Evolutionary conservation across 306 rosid genomes (phyloP).

Genomic region (Cucurbita pepo): DNA sequence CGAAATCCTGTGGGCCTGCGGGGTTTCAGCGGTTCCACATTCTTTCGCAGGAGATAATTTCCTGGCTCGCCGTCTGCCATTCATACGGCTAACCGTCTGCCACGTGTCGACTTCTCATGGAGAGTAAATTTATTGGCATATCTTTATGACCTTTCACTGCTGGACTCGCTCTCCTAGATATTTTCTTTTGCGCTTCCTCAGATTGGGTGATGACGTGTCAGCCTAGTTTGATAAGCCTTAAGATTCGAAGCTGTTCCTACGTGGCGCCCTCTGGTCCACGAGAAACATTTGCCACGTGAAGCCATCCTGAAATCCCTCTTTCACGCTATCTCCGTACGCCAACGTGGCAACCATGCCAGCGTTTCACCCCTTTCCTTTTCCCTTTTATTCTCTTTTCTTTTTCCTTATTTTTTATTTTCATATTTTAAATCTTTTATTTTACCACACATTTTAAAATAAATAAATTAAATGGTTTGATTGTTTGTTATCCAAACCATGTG

Average conservation of each 20-base stretch:
- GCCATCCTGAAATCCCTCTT: slow-evolving; percentile 8
- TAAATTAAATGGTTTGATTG: too few species aligned
- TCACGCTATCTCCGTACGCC: background rate
- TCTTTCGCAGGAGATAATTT: background rate
- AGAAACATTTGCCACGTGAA: slow-evolving; percentile 22
- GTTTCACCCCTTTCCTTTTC: background rate
- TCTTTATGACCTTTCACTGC: background rate
- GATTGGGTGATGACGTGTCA: slow-evolving; percentile 12
- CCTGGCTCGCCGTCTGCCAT: background rate
- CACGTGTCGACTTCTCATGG: background rate
- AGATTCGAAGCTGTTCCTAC: slow-evolving; percentile 14
- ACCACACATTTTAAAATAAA: too few species aligned
- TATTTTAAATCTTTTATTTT: too few species aligned
- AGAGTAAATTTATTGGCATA: background rate
- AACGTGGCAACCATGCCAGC: background rate
- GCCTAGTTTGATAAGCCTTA: too few species aligned
- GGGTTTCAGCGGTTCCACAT: background rate
- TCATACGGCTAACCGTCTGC: background rate
- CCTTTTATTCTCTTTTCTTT: background rate
- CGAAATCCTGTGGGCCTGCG: background rate
- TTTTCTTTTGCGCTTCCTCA: background rate
- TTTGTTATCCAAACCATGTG: too few species aligned
- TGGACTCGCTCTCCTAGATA: slow-evolving; percentile 7
- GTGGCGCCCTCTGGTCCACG: slow-evolving; percentile 14
- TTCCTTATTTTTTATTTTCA: too few species aligned